Percentiles rank a stretch among this genome's conserved stretches.
phyloP scores from a whole-genome alignment of 2,329 filamentous ascomycete species.

The Calonectria multiphialidica region DNA sequence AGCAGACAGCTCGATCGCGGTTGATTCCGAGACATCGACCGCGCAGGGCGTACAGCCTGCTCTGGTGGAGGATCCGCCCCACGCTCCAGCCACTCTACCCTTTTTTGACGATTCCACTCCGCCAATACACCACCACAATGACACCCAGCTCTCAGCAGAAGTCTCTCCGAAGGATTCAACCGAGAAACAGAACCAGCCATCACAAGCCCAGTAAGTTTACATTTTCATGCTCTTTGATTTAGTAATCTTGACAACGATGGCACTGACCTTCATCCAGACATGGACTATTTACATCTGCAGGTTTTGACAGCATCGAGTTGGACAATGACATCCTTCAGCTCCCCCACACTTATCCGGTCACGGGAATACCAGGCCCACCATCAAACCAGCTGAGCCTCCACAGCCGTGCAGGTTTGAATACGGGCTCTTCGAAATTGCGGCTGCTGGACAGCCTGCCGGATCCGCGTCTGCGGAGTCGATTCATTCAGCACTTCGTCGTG shows the following conservation, averaged over 20 bases:
- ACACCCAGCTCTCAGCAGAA: background rate
- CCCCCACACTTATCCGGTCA: background rate
- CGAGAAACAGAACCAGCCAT: background rate
- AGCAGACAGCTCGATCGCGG: background rate
- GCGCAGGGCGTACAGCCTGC: background rate
- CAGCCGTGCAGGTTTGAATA: background rate
- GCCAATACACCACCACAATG: background rate
- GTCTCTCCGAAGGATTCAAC: background rate
- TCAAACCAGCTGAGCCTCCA: background rate
- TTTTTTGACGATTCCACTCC: background rate
- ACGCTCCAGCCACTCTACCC: background rate
- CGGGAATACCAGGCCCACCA: background rate
- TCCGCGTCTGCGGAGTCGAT: background rate
- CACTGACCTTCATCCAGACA: background rate
- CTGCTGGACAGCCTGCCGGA: background rate
- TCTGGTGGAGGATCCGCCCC: background rate
- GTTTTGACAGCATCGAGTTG: background rate
- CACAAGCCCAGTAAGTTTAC: background rate
- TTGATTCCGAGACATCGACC: background rate
- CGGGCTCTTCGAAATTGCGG: background rate
- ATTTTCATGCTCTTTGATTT: no score
- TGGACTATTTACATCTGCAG: background rate
- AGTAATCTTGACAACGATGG: background rate
- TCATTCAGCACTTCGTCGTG: background rate
- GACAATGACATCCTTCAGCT: background rate